Evolutionary conservation across 2,329 filamentous ascomycete genomes (phyloP), one percentile per base, ranked within the genome.

Genomic region (Fusarium tanahbumbuense): DNA sequence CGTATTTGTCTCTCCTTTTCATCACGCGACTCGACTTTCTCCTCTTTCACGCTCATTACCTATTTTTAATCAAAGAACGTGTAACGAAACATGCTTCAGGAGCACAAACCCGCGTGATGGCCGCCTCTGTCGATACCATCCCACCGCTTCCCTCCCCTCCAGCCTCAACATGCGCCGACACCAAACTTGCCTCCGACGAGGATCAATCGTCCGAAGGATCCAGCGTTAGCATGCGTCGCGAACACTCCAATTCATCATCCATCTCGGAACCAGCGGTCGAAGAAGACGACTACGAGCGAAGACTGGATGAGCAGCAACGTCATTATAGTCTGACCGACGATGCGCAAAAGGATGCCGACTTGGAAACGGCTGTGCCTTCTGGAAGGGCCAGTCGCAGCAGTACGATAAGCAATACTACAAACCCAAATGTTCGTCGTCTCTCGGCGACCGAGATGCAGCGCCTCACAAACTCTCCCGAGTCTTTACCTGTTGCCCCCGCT

Each of bases 371-470:
- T 8, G 57, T 64, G 3, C 62, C 57, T 9, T 68, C 72, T 44
- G 68, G 70, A 2, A 70, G 73, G 12, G 69, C 76, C 37, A 75
- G 75, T 47, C 75, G 75, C 23, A 79, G 75, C 65, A 76, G 72
- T 41, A 73, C 78, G 30, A 73, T 77, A 50, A 77, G 72, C 60
- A 78, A 75, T 60, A 70, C 74, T 7, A 68, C 67, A 32, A 81
- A 79, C 66, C 77, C 80, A 44, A 84, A 80, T 49, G 78, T 88
- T 48, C 83, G 86, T 57, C 84, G 86, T 40, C 80, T 90, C 27
- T 88, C 88, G 0, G 86, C 86, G 10, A 85, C 82, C 40, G 86
- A 89, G 72, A 88, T 90, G 75, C 84, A 88, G 56, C 85, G 87
- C 63, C 78, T 91, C 62, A 84, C 86, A 16, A 84, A 83, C 28